Conservation (phyloP, 1,139 yeast genomes). For the Taphrina betulina region DNA sequence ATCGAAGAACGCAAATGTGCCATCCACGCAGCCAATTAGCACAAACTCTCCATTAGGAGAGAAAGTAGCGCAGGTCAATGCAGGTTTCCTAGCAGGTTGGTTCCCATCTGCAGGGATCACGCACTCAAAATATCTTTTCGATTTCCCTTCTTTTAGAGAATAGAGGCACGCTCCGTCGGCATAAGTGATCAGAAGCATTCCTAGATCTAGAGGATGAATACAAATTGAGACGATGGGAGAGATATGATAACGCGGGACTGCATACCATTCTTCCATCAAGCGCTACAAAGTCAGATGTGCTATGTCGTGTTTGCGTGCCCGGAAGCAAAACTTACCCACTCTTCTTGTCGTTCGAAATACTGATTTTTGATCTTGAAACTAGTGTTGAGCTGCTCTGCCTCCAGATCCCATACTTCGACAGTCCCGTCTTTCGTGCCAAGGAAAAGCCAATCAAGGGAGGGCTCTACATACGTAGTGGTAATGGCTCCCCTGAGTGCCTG, state of each 20-base stretch:
- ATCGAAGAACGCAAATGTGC: conserved; percentile 90
- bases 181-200: conserved; percentile 72
- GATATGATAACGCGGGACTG: conserved; percentile 35
- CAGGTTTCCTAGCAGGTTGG: conserved; percentile 50
- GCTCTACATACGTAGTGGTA: conserved; percentile 72
- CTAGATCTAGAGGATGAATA: conserved; percentile 89
- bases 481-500: conserved; percentile 56
- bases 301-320: conserved; percentile 35
- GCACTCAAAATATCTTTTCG: conserved; percentile 59
- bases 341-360: conserved; percentile 51
- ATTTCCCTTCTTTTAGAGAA: conserved; percentile 60
- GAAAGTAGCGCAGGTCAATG: conserved; percentile 64
- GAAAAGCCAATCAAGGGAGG: conserved; percentile 81
- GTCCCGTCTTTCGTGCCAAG: conserved; percentile 79
- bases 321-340: conserved; percentile 33
- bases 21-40: conserved; percentile 75
- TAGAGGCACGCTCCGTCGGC: conserved; percentile 67
- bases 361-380: conserved; percentile 63
- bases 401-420: conserved; percentile 76
- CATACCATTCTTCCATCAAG: conserved; percentile 40
- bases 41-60: conserved; percentile 92
- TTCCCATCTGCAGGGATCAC: conserved; percentile 64
- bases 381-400: conserved; percentile 66
- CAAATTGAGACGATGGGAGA: conserved; percentile 66
- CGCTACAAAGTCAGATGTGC: not conserved